Evolutionary conservation across 495 filamentous ascomycete species (phyloP).

Genomic region (Clohesyomyces aquaticus): DNA sequence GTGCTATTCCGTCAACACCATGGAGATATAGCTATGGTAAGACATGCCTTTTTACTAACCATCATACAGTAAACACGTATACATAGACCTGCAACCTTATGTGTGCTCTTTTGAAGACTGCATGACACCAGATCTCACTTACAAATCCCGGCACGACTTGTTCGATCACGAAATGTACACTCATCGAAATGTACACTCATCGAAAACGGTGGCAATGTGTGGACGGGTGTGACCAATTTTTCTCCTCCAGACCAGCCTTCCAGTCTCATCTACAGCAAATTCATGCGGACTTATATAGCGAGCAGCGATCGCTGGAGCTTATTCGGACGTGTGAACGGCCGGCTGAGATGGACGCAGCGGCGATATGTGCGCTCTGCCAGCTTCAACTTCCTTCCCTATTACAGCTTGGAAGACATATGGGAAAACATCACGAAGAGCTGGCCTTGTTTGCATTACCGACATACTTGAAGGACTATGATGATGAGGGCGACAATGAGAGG

Average conservation of each 20-base stretch:
- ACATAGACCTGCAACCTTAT: slow-evolving; percentile 29
- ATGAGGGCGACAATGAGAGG: slow-evolving; percentile 48
- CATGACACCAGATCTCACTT: slow-evolving; percentile 7
- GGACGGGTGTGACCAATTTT: slow-evolving; percentile 14
- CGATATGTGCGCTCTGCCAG: slow-evolving; percentile 17
- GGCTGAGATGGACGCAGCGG: background rate
- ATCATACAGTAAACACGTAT: slow-evolving; percentile 20
- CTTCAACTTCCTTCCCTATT: slow-evolving; percentile 1
- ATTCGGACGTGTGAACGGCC: slow-evolving; percentile 17
- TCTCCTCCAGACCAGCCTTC: background rate
- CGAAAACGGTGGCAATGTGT: slow-evolving; percentile 22
- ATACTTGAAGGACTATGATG: slow-evolving; percentile 15
- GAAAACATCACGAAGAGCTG: slow-evolving; percentile 30
- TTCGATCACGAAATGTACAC: slow-evolving; percentile 18
- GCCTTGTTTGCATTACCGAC: slow-evolving; percentile 22
- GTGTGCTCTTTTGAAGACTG: slow-evolving; percentile 25
- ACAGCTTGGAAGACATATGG: slow-evolving; percentile 22
- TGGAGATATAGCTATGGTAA: background rate
- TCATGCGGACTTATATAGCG: slow-evolving; percentile 12
- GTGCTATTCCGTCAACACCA: too few relatives aligned
- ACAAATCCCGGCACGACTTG: slow-evolving; percentile 28
- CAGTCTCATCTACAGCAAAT: slow-evolving; percentile 1
- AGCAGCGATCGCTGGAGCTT: slow-evolving; percentile 6
- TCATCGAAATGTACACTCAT: slow-evolving; percentile 9
- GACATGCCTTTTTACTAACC: background rate